Conservation (phyloP, 2,329 filamentous ascomycete genomes). For the Aspergillus latus region DNA sequence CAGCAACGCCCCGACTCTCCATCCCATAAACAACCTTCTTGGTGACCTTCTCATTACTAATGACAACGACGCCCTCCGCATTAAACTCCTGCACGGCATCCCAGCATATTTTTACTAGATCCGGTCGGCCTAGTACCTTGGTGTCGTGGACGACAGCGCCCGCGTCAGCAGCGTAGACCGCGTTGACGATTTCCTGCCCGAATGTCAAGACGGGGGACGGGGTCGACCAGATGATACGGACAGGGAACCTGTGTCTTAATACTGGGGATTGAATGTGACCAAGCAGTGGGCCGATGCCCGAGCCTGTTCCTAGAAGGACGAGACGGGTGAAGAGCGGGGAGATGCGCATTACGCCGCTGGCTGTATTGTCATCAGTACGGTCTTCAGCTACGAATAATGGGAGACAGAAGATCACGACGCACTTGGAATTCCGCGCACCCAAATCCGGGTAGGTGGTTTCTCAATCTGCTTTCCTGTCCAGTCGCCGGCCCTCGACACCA, state of each 20-base stretch:
- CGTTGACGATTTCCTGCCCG: conserved; percentile 32
- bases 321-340: conserved; percentile 33
- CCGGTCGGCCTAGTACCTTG: conserved; percentile 30
- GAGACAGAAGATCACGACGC: neutral
- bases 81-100: conserved; percentile 29
- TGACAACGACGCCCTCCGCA: conserved; percentile 41
- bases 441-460: conserved; percentile 21
- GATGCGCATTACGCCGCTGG: conserved; percentile 34
- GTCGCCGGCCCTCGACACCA: conserved; percentile 23
- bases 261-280: conserved; percentile 19
- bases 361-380: conserved; percentile 8
- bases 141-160: conserved; percentile 39
- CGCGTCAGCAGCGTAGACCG: conserved; percentile 34
- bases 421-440: conserved; percentile 22
- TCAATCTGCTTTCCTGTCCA: conserved; percentile 25
- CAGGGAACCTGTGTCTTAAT: neutral
- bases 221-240: conserved; percentile 38
- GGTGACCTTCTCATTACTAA: conserved; percentile 39
- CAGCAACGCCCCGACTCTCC: conserved; percentile 38
- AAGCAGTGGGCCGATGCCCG: conserved; percentile 42
- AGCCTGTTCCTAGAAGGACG: conserved; percentile 42
- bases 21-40: conserved; percentile 41
- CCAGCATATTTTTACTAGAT: conserved; percentile 30
- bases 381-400: neutral
- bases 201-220: conserved; percentile 36